Evolutionary conservation across 352 stramenopile species (phyloP), one percentile per base, ranked within the genome.

Genomic region (Pythium folliculosum): DNA sequence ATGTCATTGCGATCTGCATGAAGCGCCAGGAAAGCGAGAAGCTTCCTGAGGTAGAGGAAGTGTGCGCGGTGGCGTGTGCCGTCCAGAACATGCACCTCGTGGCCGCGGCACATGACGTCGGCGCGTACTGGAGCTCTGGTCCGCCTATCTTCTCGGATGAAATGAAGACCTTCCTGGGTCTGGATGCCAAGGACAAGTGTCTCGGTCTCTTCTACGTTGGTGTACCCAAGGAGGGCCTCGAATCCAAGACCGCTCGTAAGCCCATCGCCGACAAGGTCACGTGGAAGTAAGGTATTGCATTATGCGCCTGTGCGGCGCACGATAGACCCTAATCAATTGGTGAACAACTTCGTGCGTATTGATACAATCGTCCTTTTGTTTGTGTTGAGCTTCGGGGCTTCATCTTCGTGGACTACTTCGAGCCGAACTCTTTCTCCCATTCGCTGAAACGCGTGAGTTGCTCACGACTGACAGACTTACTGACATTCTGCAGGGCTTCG

Each of bases 1-100:
- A 91, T 69, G 85, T 93, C n/a, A 88, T 96, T 60, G 86, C 88
- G 59, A 92, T 96, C 63, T 90, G 82, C 75, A 90, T 96, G 80
- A 90, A 96, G 80, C 88, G 88, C 61, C 88, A 96, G 65, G 77
- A 85, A 55, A 92, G 82, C 72, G 82, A 90, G 65, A 82, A 82
- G 38, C 77, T 96, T 40, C 86, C 88, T 3, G 88, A 96, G 65
- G 77, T 89, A 66, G 88, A 96, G 73, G 88, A 96, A 61, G 71
- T 96, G 37, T 88, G 80, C 54, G 70, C 86, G 0, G 80, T 91
- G 9, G 88, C 88, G 5, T 90, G 78, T 35, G 88, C 88, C n/a
- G 86, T 96, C 57, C 86, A 96, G 66, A 96, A 96, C 76, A 86
- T 96, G 78, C 88, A 96, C 69, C 65, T 96, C 4, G 70, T 81